Evolutionary conservation across 495 filamentous ascomycete species (phyloP).

Genomic region (Penicillium herquei): DNA sequence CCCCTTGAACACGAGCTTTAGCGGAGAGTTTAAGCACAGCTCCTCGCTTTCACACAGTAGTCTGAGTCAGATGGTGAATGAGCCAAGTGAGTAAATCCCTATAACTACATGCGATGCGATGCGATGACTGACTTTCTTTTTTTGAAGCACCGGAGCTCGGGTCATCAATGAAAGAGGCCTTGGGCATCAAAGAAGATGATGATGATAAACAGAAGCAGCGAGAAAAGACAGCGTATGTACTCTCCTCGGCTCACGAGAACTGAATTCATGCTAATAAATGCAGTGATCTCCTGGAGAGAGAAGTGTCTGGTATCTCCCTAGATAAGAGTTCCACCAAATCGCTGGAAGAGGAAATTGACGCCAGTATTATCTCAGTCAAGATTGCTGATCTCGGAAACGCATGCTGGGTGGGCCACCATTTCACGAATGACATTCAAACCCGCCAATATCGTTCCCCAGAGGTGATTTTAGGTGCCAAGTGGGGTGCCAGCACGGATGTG

Average conservation of each 20-base stretch:
- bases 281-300: conserved; percentile 85
- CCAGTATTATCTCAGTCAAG: conserved; percentile 92
- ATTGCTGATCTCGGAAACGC: conserved; percentile 98
- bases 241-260: neutral
- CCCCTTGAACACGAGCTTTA: conserved; percentile 89
- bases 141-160: conserved; percentile 16
- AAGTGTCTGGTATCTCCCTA: conserved; percentile 92
- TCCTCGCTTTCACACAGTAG: conserved; percentile 75
- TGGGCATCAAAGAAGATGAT: conserved; percentile 58
- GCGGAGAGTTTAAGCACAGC: conserved; percentile 69
- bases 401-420: conserved; percentile 98
- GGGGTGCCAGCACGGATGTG: conserved; percentile 97
- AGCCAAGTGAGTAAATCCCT: conserved; percentile 55
- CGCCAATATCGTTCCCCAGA: conserved; percentile 96
- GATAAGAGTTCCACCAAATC: conserved; percentile 60
- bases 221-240: conserved; percentile 89
- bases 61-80: conserved; percentile 79
- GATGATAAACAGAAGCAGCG: conserved; percentile 78
- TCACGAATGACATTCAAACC: conserved; percentile 99
- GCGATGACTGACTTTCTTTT: neutral
- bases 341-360: conserved; percentile 48
- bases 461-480: conserved; percentile 94
- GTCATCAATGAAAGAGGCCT: conserved; percentile 58
- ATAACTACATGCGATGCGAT: neutral
- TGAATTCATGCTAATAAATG: conserved; percentile 1